Evolutionary conservation across 176 grass and related monocot genomes (phyloP).

Genomic region (Eremochloa ophiuroides): DNA sequence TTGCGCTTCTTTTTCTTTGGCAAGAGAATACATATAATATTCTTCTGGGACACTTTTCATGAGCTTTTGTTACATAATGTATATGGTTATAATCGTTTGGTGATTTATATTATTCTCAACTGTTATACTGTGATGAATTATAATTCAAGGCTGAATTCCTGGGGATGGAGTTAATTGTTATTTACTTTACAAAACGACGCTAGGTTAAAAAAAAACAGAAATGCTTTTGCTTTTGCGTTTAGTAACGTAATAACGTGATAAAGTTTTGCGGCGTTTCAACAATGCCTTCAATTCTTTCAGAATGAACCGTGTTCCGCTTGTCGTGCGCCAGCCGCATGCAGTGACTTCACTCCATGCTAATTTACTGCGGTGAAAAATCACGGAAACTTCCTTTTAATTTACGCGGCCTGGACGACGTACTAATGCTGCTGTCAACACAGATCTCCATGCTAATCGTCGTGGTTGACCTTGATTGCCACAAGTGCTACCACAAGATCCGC

Average conservation of each 20-base stretch:
- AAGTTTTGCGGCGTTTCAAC: background rate
- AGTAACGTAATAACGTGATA: background rate
- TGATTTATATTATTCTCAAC: background rate
- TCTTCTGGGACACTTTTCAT: background rate
- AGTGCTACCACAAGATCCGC: conserved; percentile 53
- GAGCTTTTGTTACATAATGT: too few species aligned
- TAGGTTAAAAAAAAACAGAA: background rate
- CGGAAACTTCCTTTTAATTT: too few species aligned
- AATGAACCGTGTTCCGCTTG: background rate
- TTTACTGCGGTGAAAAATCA: too few species aligned
- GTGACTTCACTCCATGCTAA: too few species aligned
- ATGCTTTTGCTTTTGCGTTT: background rate
- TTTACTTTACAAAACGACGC: too few species aligned
- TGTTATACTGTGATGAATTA: too few species aligned
- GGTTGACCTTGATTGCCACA: conserved; percentile 65
- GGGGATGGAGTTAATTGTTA: background rate
- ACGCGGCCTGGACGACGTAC: too few species aligned
- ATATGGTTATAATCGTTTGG: too few species aligned
- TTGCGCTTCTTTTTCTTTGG: background rate
- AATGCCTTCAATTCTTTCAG: background rate
- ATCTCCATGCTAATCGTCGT: conserved; percentile 52
- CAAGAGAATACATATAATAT: background rate
- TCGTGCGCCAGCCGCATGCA: background rate
- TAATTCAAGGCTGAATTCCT: background rate
- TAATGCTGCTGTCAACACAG: conserved; percentile 12